These are phyloP conservation scores for Solanum pennellii DNA, from an alignment of 257 asterid genomes.

Conservation along the genomic window DNA sequence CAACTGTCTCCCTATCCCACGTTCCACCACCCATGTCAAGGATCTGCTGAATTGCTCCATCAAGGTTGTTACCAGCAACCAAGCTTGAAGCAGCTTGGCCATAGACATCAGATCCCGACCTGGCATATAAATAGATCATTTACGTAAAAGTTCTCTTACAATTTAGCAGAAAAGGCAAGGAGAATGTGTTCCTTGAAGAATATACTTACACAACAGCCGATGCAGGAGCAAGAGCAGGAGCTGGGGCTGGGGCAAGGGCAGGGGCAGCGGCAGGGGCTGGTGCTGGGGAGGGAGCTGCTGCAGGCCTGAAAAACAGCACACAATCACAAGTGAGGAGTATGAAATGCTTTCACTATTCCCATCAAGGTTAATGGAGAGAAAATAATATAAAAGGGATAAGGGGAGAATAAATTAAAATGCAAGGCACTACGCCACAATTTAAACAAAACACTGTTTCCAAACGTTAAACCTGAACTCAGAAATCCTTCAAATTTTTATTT, in stretches of 20 bases:
- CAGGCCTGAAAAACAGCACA: not conserved
- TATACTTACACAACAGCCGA: slow-evolving; percentile 10
- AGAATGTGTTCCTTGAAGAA: not conserved
- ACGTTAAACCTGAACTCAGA: not conserved
- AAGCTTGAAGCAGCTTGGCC: slow-evolving; percentile 62
- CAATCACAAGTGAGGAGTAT: not conserved
- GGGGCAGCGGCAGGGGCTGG: not conserved
- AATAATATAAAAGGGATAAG: not conserved
- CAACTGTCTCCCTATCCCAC: slow-evolving; percentile 84
- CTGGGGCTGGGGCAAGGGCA: not conserved
- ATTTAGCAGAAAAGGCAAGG: slow-evolving; percentile 1
- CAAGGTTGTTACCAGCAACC: slow-evolving; percentile 68
- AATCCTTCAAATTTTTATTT: not conserved
- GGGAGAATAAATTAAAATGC: not conserved
- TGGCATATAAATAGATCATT: slow-evolving; percentile 5
- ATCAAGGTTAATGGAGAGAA: not conserved
- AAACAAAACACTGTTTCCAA: not conserved
- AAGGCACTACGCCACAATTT: not conserved
- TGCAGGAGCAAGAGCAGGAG: not conserved
- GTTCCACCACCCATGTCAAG: slow-evolving; percentile 89
- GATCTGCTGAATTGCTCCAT: slow-evolving; percentile 60
- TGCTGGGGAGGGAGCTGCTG: not conserved
- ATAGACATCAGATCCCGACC: slow-evolving; percentile 42
- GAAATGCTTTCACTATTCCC: not conserved
- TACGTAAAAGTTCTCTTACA: not conserved